Base-by-base conservation (phyloP, 2,329 filamentous ascomycete species). In the Paraconiothyrium brasiliense region DNA sequence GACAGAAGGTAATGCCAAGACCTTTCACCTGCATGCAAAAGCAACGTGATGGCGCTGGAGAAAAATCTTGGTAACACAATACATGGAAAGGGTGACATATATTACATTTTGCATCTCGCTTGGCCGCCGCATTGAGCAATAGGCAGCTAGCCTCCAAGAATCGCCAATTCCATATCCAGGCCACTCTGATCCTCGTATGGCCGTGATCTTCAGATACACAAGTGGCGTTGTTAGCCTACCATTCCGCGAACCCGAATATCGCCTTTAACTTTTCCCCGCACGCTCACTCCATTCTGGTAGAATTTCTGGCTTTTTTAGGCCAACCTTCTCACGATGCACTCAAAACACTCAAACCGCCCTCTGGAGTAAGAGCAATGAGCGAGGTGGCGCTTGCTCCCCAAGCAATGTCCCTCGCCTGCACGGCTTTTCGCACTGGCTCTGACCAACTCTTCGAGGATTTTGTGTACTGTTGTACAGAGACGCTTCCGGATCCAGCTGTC, bases 391-490 rank as follows among this genome's bases (percentile, higher is more conserved):
- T 85, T 27, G 85, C 81, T 8, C 92, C 93, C 94, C 94, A 99
- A 63, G 86, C 84, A 51, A 96, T 84, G 22, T 90, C 88, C 34
- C 90, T 87, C 0, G 91, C 90, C 16, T 91, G 86, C 27, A 93
- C 86, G 2, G 90, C 92, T 75, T 87, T 92, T 71, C 90, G 87
- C 67, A 97, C 83, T 10, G 92, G 90, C 83, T 97, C 93, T 48
- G 89, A 91, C 95, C 95, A 99, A 60, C 86, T 85, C 86, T 97
- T 99, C 64, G 88, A 86, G 56, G 89, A 84, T 85, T 98, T 99
- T 65, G 87, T 86, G 80, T 96, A 99, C 73, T 97, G 91, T 78
- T 95, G 92, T 44, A 99, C 92, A 5, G 91, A 92, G 50, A 97
- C 83, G 32, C 93, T 93, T 48, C 90, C 89, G 4, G 90, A 85